Percentiles rank a stretch among this genome's conserved stretches.
Conservation (phyloP, 2,329 filamentous ascomycete genomes). For the Rhynchosporium agropyri region DNA sequence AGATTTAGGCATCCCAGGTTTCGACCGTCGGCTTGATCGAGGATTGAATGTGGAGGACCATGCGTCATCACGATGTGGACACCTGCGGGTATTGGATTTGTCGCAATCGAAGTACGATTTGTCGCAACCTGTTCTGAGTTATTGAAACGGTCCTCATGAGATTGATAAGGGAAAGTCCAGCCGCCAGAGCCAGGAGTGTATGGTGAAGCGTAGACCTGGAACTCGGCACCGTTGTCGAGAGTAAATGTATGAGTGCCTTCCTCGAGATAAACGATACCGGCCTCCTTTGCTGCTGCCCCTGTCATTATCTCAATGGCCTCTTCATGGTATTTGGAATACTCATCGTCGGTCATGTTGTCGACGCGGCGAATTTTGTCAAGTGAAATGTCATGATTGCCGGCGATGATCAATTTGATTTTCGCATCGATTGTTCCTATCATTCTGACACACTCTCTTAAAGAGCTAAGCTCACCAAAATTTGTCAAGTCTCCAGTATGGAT, state of each 20-base stretch:
- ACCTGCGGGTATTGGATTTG: constrained; percentile 26
- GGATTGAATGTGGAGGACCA: constrained; percentile 41
- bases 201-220: constrained; percentile 40
- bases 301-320: constrained; percentile 24
- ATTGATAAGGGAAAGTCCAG: constrained; percentile 37
- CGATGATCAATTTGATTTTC: constrained; percentile 61
- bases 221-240: constrained; percentile 33
- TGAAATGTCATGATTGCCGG: constrained; percentile 63
- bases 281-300: constrained; percentile 22
- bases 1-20: constrained; percentile 51
- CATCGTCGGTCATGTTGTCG: constrained; percentile 15
- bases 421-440: constrained; percentile 48
- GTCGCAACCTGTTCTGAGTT: constrained; percentile 8
- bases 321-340: constrained; percentile 17
- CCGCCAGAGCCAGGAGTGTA: constrained; percentile 34
- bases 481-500: constrained; percentile 46
- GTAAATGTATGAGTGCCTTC: constrained; percentile 38
- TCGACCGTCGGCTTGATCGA: constrained; percentile 36
- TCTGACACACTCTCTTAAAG: constrained; percentile 36
- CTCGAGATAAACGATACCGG: constrained; percentile 34
- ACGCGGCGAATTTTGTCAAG: constrained; percentile 46
- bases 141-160: constrained; percentile 35
- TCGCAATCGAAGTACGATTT: constrained; percentile 19
- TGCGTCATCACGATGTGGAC: constrained; percentile 48
- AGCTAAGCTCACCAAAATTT: constrained; percentile 32